Evolutionary conservation across 2,329 filamentous ascomycete species (phyloP).

Genomic region (Phialophora chinensis): DNA sequence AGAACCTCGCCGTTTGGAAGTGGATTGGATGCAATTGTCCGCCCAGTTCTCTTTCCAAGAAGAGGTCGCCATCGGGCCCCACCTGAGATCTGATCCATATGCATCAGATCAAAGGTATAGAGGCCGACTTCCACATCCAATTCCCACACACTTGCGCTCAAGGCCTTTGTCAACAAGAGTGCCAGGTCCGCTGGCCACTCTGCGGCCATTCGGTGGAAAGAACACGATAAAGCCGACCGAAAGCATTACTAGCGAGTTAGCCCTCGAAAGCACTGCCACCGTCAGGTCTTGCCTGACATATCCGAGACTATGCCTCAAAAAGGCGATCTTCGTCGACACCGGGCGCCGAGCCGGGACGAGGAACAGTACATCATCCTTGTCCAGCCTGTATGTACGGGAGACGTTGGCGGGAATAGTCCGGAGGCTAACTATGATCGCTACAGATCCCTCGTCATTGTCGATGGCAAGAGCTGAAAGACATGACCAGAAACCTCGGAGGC

Average conservation of each 20-base stretch:
- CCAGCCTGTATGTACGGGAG: conserved; percentile 32
- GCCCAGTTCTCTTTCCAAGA: not conserved
- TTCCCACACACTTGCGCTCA: conserved; percentile 33
- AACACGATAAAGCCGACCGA: conserved; percentile 10
- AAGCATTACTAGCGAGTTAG: conserved; percentile 19
- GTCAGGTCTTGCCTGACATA: not conserved
- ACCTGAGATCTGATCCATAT: conserved; percentile 19
- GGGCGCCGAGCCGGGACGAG: conserved; percentile 29
- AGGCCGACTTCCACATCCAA: conserved; percentile 31
- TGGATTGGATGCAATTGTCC: not conserved
- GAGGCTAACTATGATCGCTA: conserved; percentile 4
- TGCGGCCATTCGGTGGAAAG: conserved; percentile 23
- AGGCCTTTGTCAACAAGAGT: conserved; percentile 35
- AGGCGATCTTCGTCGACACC: conserved; percentile 25
- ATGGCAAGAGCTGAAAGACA: conserved; percentile 41
- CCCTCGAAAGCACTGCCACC: conserved; percentile 2
- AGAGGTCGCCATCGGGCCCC: not conserved
- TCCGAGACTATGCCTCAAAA: conserved; percentile 27
- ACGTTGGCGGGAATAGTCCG: not conserved
- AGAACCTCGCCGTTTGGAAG: conserved; percentile 1
- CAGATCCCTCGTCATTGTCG: conserved; percentile 39
- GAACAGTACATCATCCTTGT: conserved; percentile 38
- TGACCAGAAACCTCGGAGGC: conserved; percentile 32
- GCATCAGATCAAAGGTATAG: conserved; percentile 36
- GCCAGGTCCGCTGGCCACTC: conserved; percentile 31